Evolutionary conservation across 768 basidiomycete genomes (phyloP), one percentile per base, ranked within the genome.

Genomic region (Leccinum incarnatum): DNA sequence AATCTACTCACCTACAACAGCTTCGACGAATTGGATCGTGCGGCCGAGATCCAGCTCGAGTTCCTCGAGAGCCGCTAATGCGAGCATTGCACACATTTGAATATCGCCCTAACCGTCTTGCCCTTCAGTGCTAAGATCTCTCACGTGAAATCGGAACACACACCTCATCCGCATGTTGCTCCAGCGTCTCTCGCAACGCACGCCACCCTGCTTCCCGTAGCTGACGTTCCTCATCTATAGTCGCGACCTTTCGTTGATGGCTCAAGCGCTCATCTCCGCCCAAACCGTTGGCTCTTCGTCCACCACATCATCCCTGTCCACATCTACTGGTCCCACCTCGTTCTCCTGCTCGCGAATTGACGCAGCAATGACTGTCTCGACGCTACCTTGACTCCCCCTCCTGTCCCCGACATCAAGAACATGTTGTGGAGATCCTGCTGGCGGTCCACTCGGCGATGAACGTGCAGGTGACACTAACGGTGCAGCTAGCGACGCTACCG

Each of bases 81-180:
- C 77, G 17, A 93, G 67, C 79, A 89, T 83, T 1, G 89, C 84
- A 71, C 90, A 91, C 79, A 85, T 89, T 66, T 92, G 91, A 1
- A 91, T 76, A 65, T 93, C 87, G 14, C 91, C 91, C 87, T 92
- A 57, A 49, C 23, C 15, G 19, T 59, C 42, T 19, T n/a, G 46
- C 15, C 19, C 57, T 55, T 63, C 27, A 61, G 32, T 11, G 8
- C 25, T 37, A 7, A 36, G 8, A 45, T 25, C 32, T 30, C 47
- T 15, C 2, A 9, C 23, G 27, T 4, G 29, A 48, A 55, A 17
- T 30, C 29, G 29, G n/a, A 60, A 70, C 25, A 53, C 69, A 7
- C 58, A 89, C 89, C 75, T 84, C 76, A 58, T 87, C 85, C 2
- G 83, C 81, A 66, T 84, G 83, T 23, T 73, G 72, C 58, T 90